Evolutionary conservation across 768 basidiomycete genomes (phyloP).

Genomic region (Lactifluus subvellereus): DNA sequence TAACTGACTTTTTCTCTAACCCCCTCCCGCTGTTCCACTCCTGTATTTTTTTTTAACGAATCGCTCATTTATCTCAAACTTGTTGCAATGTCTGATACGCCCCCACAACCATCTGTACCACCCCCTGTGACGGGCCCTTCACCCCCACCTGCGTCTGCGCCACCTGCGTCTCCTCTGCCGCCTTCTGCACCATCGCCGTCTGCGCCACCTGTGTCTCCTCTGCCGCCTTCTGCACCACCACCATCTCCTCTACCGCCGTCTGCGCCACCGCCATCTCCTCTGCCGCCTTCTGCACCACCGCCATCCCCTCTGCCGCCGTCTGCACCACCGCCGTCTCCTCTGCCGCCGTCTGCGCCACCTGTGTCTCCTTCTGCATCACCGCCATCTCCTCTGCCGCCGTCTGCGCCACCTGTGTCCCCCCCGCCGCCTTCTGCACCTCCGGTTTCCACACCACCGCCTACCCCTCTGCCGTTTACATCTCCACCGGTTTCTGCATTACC

Average conservation of each 20-base stretch:
- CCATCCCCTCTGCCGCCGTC: not conserved
- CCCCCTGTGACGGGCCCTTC: not conserved
- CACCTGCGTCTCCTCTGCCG: not conserved
- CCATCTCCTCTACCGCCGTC: conserved; percentile 7
- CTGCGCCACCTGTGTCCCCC: not conserved
- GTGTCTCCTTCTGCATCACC: not conserved
- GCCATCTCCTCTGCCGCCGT: not conserved
- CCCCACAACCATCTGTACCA: conserved; percentile 14
- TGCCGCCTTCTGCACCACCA: conserved; percentile 21
- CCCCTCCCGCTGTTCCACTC: no score
- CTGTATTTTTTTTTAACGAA: no score
- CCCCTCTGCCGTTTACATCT: not conserved
- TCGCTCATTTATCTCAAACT: not conserved
- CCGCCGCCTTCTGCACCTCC: not conserved
- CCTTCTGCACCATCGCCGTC: not conserved
- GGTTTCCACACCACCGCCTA: no score
- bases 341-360: not conserved
- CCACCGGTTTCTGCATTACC: conserved; percentile 22
- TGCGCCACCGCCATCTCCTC: no score
- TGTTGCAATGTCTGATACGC: conserved; percentile 23
- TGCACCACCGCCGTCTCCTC: not conserved
- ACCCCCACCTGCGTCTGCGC: conserved; percentile 19
- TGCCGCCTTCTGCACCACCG: no score
- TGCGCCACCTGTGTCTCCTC: not conserved
- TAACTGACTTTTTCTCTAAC: no score